Evolutionary conservation across 2,329 filamentous ascomycete species (phyloP), one percentile per base, ranked within the genome.

Genomic region (Thelonectria discophora): DNA sequence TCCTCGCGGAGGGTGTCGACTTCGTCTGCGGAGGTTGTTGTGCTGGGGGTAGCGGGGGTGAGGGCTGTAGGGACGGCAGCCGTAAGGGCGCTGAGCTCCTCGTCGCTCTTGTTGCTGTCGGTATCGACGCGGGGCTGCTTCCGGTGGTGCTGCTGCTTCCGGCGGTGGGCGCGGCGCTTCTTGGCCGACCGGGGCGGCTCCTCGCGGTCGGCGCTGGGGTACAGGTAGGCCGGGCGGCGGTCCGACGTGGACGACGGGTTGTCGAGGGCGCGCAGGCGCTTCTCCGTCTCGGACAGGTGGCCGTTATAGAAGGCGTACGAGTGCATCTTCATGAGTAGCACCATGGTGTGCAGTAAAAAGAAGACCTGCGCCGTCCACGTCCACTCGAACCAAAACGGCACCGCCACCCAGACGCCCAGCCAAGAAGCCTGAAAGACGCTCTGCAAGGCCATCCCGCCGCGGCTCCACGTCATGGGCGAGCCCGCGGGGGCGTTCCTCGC

Each of bases 231-330:
- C 1, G 90, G 89, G 3, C 84, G 86, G 69, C 87, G 87, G 52
- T 89, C 89, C 5, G 66, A 68, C 9, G 86, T 86, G 5, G 85
- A 87, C 2, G 57, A 39, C n/a, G 93, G 93, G 58, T 86, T 79
- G 76, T 99, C 95, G 34, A 99, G 88, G 42, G 88, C 88, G 58
- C 86, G 87, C 12, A 99, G 83, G 11, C 93, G 89, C 73, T 90
- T 89, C 76, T 96, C 87, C 0, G 93, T 96, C 76, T 95, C 92
- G 68, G 90, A 92, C 15, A 99, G 83, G 76, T 99, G 95, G 11
- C 95, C 95, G 72, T 97, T 98, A 81, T 99, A 99, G 77, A 98
- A 99, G 21, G 93, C 91, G 74, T 97, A 99, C 6, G 94, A 97
- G 77, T 99, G 95, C 88, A 98, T 95, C 82, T 99, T 99, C 95